Evolutionary conservation across 768 basidiomycete genomes (phyloP).

Genomic region (Pleurotus platypus): DNA sequence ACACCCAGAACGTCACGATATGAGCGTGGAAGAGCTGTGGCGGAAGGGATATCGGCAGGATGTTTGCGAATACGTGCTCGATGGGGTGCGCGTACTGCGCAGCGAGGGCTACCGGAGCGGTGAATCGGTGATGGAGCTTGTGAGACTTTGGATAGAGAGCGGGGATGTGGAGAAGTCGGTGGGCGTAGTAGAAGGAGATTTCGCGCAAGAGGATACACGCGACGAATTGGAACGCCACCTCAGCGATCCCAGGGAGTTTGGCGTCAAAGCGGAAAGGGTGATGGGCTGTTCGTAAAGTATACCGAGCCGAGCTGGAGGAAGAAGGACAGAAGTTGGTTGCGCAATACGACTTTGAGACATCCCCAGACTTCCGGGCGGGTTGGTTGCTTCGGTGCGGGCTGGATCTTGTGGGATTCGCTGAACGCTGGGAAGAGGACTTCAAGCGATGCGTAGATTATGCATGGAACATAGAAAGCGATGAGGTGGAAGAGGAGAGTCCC

Average conservation of each 20-base stretch:
- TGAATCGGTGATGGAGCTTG: too few relatives aligned
- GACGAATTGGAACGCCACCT: slow-evolving; percentile 17
- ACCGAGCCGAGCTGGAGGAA: slow-evolving; percentile 13
- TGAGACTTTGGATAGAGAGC: too few relatives aligned
- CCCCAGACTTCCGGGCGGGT: slow-evolving; percentile 17
- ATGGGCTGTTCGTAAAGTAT: slow-evolving; percentile 9
- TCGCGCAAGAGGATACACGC: slow-evolving; percentile 21
- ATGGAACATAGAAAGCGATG: slow-evolving; percentile 20
- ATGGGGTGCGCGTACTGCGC: too few relatives aligned
- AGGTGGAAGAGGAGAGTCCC: slow-evolving; percentile 20
- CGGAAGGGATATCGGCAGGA: slow-evolving; percentile 22
- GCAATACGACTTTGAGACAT: slow-evolving; percentile 17
- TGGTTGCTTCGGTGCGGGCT: slow-evolving; percentile 22
- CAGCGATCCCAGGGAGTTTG: slow-evolving; percentile 13
- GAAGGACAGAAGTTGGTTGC: slow-evolving; percentile 21
- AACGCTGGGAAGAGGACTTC: slow-evolving; percentile 19
- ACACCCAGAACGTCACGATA: slow-evolving; percentile 23
- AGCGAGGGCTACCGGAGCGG: too few relatives aligned
- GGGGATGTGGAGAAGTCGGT: slow-evolving; percentile 24
- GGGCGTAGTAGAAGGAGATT: slow-evolving; percentile 24
- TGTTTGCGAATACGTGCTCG: slow-evolving; percentile 7
- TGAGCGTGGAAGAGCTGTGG: slow-evolving; percentile 20
- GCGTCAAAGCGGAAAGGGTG: slow-evolving; percentile 17
- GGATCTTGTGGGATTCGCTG: slow-evolving; percentile 21
- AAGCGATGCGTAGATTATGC: slow-evolving; percentile 18